A percentile compares a stretch with the other conserved stretches of the same genome.
These are phyloP conservation scores for Poa pratensis DNA, from an alignment of 176 grass and related monocot genomes.

Conservation along the genomic window DNA sequence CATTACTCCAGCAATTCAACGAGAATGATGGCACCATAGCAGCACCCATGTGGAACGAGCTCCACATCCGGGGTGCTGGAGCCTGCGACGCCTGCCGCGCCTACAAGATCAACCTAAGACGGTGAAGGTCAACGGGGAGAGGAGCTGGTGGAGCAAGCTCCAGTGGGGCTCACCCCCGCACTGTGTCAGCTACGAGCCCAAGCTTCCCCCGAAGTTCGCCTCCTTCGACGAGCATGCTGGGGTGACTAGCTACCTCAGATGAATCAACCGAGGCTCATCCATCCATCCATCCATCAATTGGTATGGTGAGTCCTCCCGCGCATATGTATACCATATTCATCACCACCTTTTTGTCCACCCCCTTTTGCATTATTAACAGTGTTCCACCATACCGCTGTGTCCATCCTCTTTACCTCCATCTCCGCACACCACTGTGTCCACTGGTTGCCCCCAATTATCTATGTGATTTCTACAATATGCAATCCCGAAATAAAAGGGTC, in stretches of 20 bases:
- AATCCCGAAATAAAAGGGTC: too few species aligned
- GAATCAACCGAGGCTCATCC: neutral
- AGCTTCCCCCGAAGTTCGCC: neutral
- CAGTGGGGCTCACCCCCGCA: neutral
- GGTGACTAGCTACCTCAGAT: constrained; percentile 37
- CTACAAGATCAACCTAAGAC: accelerated
- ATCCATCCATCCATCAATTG: too few species aligned
- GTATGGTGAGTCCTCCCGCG: too few species aligned
- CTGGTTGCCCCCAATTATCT: too few species aligned
- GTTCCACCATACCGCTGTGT: too few species aligned
- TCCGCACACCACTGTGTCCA: too few species aligned
- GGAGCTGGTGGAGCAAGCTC: constrained; percentile 13
- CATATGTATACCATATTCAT: too few species aligned
- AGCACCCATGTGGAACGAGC: neutral
- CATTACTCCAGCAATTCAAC: neutral
- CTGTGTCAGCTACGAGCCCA: neutral
- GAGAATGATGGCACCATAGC: neutral
- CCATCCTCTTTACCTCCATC: too few species aligned
- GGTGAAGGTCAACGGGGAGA: constrained; percentile 29
- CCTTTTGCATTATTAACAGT: too few species aligned
- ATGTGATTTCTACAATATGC: too few species aligned
- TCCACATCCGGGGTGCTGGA: constrained; percentile 26
- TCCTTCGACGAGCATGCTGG: neutral
- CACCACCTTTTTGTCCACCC: too few species aligned
- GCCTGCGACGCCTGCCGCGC: neutral